Evolutionary conservation across 345 rosid species (phyloP), one percentile per base, ranked within the genome.

Genomic region (Hibiscus mutabilis): DNA sequence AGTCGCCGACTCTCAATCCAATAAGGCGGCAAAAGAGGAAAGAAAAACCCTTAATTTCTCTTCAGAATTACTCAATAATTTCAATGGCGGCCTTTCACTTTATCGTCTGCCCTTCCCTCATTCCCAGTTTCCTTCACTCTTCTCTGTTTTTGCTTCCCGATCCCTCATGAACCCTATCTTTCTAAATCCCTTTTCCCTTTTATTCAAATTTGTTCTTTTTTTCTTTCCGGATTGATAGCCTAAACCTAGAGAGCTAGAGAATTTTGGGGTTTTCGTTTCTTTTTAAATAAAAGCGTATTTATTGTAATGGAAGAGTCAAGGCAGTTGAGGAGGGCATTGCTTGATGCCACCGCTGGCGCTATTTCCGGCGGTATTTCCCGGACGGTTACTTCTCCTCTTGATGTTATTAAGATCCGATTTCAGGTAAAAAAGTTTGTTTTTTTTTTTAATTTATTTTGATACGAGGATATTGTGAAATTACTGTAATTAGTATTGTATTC

Each of bases 321-420:
- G 49, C 93, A 92, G 79, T 60, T 92, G 24, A 95, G 87, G 81
- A 86, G 86, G 58, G 92, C 91, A 25, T 11, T 85, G 5, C 77
- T 92, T 47, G 87, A 95, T 59, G 84, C 88, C 21, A 52, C 79
- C 1, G 92, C 98, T 2, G 99, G 99, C 3, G 97, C 99, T 0
- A 59, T 88, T 37, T 78, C 99, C 3, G 99, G 98, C 60, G 93
- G 75, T 24, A 75, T 95, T 65, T 90, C 98, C 0, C 96, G 99
- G 22, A 86, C 96, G 0, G 87, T 95, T 6, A 95, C 99, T 16
- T 95, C 99, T 46, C 99, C 99, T 10, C 97, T 95, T 60, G 99
- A 95, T 84, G 99, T 95, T 67, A 95, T 95, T 74, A 92, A 95
- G 82, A 95, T 95, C 75, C 83, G 99, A 80, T 92, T 95, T 73